Percentiles rank a stretch among this genome's conserved stretches.
Evolutionary conservation across 2,329 filamentous ascomycete genomes (phyloP).

Genomic region (Aspergillus brunneoviolaceus): DNA sequence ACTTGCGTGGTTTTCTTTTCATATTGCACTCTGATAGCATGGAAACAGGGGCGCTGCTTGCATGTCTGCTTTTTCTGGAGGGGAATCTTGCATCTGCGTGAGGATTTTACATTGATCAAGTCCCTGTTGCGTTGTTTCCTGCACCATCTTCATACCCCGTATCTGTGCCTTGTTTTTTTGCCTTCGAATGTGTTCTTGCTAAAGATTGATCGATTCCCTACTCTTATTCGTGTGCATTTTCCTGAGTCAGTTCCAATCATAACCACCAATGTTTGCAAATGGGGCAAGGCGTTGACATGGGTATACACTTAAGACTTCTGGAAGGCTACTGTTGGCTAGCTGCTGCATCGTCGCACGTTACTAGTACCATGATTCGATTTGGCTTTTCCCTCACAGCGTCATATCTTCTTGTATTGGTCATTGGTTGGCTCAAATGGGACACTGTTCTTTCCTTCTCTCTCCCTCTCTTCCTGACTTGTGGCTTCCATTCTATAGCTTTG

Average conservation of each 20-base stretch:
- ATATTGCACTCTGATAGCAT: conserved; percentile 30
- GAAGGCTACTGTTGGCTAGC: conserved; percentile 17
- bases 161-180: conserved; percentile 16
- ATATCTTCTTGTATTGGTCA: conserved; percentile 13
- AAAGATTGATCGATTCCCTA: background rate
- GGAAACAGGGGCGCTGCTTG: conserved; percentile 34
- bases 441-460: background rate
- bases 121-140: conserved; percentile 22
- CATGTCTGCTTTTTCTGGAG: conserved; percentile 28
- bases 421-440: conserved; percentile 2
- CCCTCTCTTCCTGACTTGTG: background rate
- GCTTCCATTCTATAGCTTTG: conserved; percentile 1
- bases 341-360: conserved; percentile 17
- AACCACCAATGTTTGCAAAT: background rate
- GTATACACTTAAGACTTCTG: conserved; percentile 27
- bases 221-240: background rate
- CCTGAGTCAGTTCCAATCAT: background rate
- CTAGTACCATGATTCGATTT: conserved; percentile 11
- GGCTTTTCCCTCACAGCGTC: conserved; percentile 11
- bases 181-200: conserved; percentile 14
- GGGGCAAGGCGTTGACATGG: conserved; percentile 24
- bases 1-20: conserved; percentile 19
- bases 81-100: conserved; percentile 31
- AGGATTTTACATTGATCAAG: conserved; percentile 14
- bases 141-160: conserved; percentile 36